phyloP scores from a whole-genome alignment of 1,139 yeast species.

The Lodderomyces orthopsilosis region DNA sequence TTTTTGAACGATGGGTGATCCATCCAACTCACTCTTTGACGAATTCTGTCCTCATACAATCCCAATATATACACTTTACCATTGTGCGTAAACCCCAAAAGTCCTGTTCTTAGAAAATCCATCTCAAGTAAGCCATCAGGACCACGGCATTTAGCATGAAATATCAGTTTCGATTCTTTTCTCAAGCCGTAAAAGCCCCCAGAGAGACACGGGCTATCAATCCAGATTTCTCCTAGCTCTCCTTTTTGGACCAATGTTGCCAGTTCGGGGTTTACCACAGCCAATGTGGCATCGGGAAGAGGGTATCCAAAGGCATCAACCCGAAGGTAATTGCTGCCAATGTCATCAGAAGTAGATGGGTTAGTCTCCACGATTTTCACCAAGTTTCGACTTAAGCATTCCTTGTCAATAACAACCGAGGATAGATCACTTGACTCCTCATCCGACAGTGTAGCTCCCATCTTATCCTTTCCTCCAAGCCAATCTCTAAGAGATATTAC shows the following conservation, averaged over 20 bases:
- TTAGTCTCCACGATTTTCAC: constrained; percentile 67
- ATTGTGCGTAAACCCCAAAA: constrained; percentile 80
- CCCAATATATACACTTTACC: constrained; percentile 91
- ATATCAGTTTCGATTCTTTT: constrained; percentile 68
- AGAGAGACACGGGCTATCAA: constrained; percentile 81
- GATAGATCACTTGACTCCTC: constrained; percentile 46
- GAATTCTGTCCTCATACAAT: constrained; percentile 83
- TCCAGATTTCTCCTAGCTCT: constrained; percentile 97
- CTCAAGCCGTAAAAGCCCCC: constrained; percentile 83
- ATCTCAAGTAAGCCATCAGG: constrained; percentile 65
- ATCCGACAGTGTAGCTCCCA: constrained; percentile 44
- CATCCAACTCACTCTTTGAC: constrained; percentile 70
- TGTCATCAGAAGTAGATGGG: constrained; percentile 56
- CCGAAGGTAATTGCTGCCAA: constrained; percentile 50
- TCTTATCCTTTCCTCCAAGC: constrained; percentile 65
- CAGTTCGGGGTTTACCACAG: constrained; percentile 92
- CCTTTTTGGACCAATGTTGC: constrained; percentile 61
- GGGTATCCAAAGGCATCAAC: constrained; percentile 95
- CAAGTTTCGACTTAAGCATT: constrained; percentile 72
- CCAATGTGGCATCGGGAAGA: constrained; percentile 87
- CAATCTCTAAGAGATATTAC: constrained; percentile 90
- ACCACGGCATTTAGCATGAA: constrained; percentile 78
- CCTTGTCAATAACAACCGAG: constrained; percentile 77
- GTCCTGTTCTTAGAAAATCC: constrained; percentile 86
- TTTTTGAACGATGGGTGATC: constrained; percentile 45